These are phyloP conservation scores for Citrullus mucosospermus DNA, from an alignment of 306 rosid species.

Conservation along the genomic window DNA sequence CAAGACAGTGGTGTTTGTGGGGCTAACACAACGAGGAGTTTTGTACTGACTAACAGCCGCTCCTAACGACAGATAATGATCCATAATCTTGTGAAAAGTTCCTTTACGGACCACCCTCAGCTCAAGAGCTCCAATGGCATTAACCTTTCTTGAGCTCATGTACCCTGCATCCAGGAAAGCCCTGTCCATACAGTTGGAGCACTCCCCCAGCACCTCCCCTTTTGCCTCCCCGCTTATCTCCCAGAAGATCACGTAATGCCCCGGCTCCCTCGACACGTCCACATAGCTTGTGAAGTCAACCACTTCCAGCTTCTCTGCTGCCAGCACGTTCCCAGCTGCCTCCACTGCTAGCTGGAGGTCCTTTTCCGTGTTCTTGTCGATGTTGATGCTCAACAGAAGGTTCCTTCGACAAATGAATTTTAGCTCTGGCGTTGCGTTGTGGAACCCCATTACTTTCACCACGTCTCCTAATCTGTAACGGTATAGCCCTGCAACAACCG, in stretches of 20 bases:
- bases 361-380: constrained; percentile 80
- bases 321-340: constrained; percentile 36
- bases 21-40: constrained; percentile 68
- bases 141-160: constrained; percentile 44
- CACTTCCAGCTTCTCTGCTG: constrained; percentile 56
- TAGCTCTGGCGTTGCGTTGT: constrained; percentile 66
- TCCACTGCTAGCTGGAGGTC: constrained; percentile 73
- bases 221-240: constrained; percentile 66
- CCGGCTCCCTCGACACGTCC: constrained; percentile 54
- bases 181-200: constrained; percentile 62
- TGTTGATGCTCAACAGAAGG: constrained; percentile 60
- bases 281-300: constrained; percentile 68
- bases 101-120: constrained; percentile 56
- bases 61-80: constrained; percentile 49
- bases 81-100: constrained; percentile 64
- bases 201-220: constrained; percentile 48
- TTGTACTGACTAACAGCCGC: constrained; percentile 66
- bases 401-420: constrained; percentile 50
- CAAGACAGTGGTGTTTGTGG: constrained; percentile 35
- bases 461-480: constrained; percentile 78
- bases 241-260: constrained; percentile 81
- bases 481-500: constrained; percentile 53
- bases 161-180: constrained; percentile 72
- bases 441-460: constrained; percentile 66
- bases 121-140: constrained; percentile 53